Evolutionary conservation across 1,284 basidiomycete species (phyloP).

Genomic region (Tylopilus sp.): DNA sequence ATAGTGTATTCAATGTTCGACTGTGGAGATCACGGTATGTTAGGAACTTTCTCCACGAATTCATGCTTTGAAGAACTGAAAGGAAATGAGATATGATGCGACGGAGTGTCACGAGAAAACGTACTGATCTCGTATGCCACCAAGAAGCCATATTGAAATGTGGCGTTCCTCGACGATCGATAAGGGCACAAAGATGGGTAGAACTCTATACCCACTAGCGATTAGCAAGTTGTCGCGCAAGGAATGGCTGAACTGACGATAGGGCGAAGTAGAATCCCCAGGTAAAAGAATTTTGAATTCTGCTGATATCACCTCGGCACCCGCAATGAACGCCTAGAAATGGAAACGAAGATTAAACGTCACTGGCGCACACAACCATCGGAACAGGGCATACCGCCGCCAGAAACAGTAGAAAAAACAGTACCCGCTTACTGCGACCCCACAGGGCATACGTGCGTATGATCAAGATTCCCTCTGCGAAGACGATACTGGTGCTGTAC

Average conservation of each 20-base stretch:
- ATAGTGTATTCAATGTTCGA: constrained; percentile 21
- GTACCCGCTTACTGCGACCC: constrained; percentile 19
- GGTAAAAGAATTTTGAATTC: constrained; percentile 15
- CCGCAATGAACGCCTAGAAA: constrained; percentile 17
- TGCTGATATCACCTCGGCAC: constrained; percentile 11
- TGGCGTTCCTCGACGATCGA: constrained; percentile 15
- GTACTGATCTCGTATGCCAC: constrained; percentile 28
- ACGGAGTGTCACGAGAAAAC: background rate
- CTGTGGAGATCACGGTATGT: constrained; percentile 22
- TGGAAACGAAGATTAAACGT: background rate
- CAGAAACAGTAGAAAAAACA: constrained; percentile 19
- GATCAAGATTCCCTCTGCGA: constrained; percentile 26
- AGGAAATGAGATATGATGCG: background rate
- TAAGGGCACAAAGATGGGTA: constrained; percentile 20
- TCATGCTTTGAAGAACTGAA: constrained; percentile 29
- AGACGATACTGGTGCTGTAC: constrained; percentile 19
- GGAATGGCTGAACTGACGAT: constrained; percentile 15
- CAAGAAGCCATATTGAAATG: constrained; percentile 22
- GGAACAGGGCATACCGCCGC: constrained; percentile 16
- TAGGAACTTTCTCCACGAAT: constrained; percentile 26
- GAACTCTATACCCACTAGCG: constrained; percentile 13
- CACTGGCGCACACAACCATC: background rate
- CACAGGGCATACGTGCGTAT: constrained; percentile 30
- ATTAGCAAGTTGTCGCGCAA: background rate
- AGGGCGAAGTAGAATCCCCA: constrained; percentile 19